phyloP scores from a whole-genome alignment of 2,329 filamentous ascomycete genomes.

The Venturia pyrina region DNA sequence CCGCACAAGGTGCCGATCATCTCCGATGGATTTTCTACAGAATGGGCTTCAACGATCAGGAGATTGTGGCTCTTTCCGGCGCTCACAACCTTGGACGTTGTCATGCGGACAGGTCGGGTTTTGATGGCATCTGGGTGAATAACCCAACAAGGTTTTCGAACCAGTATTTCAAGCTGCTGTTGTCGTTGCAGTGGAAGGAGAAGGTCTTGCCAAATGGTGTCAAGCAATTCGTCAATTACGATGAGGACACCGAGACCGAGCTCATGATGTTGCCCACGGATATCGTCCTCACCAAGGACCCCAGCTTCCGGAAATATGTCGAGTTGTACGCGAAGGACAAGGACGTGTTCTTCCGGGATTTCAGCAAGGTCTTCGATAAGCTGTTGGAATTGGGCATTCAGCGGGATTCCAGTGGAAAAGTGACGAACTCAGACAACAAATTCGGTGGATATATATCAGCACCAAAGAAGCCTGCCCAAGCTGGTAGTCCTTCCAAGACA shows the following conservation, averaged over 20 bases:
- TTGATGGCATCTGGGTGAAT: conserved; percentile 49
- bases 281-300: conserved; percentile 46
- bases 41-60: conserved; percentile 52
- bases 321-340: conserved; percentile 51
- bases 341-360: conserved; percentile 52
- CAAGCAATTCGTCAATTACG: conserved; percentile 49
- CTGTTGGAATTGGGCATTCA: conserved; percentile 51
- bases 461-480: conserved; percentile 43
- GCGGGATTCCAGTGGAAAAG: conserved; percentile 41
- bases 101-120: conserved; percentile 46
- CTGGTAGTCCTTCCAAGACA: conserved; percentile 23
- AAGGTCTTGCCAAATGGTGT: conserved; percentile 43
- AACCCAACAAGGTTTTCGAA: conserved; percentile 50
- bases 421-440: conserved; percentile 48
- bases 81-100: conserved; percentile 49
- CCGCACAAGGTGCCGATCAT: conserved; percentile 43
- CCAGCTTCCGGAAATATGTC: conserved; percentile 45
- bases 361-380: conserved; percentile 48
- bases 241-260: conserved; percentile 46
- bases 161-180: conserved; percentile 46
- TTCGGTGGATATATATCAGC: conserved; percentile 47
- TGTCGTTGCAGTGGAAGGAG: conserved; percentile 44
- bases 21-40: conserved; percentile 46
- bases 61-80: conserved; percentile 47
- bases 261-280: conserved; percentile 61